A percentile compares a stretch with the other conserved stretches of the same genome.
Conservation (phyloP, 2,329 filamentous ascomycete species). For the Colletotrichum chlorophyti region DNA sequence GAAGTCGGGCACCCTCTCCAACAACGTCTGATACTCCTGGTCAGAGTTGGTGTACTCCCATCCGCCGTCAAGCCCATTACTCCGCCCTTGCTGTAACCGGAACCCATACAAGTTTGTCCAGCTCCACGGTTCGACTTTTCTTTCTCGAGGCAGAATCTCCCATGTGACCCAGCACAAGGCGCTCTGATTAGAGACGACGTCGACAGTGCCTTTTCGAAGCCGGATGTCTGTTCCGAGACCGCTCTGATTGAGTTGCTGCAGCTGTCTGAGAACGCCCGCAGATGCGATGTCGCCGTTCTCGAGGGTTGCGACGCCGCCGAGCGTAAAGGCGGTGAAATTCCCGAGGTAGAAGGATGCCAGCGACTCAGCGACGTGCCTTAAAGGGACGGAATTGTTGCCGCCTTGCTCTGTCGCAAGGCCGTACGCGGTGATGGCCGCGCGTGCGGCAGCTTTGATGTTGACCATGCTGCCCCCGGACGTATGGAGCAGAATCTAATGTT, state of each 20-base stretch:
- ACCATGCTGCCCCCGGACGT: no score
- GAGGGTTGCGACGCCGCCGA: neutral
- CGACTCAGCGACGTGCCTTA: neutral
- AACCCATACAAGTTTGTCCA: constrained; percentile 21
- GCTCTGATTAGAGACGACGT: constrained; percentile 12
- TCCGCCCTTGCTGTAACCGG: neutral
- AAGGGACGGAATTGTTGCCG: constrained; percentile 2
- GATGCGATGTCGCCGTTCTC: neutral
- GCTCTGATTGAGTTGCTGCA: constrained; percentile 23
- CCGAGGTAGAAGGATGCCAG: constrained; percentile 10
- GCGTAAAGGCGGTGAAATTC: constrained; percentile 17
- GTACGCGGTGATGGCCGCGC: constrained; percentile 12
- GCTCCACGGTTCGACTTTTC: neutral
- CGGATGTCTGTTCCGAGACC: constrained; percentile 18
- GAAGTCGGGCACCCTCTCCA: constrained; percentile 30
- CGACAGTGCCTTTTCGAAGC: neutral
- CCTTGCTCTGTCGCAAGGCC: neutral
- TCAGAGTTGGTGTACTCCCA: constrained; percentile 34
- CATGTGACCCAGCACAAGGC: constrained; percentile 16
- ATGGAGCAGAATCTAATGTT: no score
- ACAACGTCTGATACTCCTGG: constrained; percentile 34
- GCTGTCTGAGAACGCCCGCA: neutral
- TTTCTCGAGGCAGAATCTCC: constrained; percentile 4
- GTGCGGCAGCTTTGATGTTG: constrained; percentile 14
- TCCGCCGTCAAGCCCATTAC: constrained; percentile 28